Base-by-base conservation (phyloP, 306 rosid genomes). In the Canavalia ensiformis region DNA sequence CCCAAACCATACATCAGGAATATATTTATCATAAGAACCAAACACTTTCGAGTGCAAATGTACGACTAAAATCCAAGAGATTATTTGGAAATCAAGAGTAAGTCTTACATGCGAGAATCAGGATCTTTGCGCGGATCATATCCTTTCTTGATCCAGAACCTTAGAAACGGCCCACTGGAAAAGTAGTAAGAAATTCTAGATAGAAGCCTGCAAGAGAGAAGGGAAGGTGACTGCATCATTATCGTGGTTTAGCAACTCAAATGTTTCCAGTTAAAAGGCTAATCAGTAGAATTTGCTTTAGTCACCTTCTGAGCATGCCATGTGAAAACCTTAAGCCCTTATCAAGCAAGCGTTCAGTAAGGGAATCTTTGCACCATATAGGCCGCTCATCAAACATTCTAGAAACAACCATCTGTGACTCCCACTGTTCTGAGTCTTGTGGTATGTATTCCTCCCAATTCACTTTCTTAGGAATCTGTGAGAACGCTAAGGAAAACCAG, bases 81-180 rank as follows among this genome's bases (percentile, higher is more conserved):
- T 58, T 54, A n/a, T 79, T 10, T 57, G 56, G 50, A 75, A 60
- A 42, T 51, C 57, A 54, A 46, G 76, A 75, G 41, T 33, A 68
- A 72, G 74, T 56, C 97, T 90, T 79, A 95, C 98, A 88, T 89
- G 87, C 91, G 91, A 88, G 98, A 95, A 70, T 79, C 89, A 50
- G 88, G 86, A 69, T 90, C 93, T 84, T 91, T 90, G 73, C 99
- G 96, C 68, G 98, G 99, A 88, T 95, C 98, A 73, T 91, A 95
- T 81, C 98, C 99, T 79, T 88, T 95, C 89, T 82, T 95, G 67
- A 95, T 93, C 99, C 98, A 91, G 58, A 95, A 93, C 85, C 98
- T 88, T 62, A 82, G 90, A 89, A 91, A 95, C 63, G 99, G 99
- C 77, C 99, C 98, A 63, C 96, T 87, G 1, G 99, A 91, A 83